These are phyloP conservation scores for Aspergillus brunneoviolaceus DNA, from an alignment of 2,329 filamentous ascomycete species.

Conservation along the genomic window DNA sequence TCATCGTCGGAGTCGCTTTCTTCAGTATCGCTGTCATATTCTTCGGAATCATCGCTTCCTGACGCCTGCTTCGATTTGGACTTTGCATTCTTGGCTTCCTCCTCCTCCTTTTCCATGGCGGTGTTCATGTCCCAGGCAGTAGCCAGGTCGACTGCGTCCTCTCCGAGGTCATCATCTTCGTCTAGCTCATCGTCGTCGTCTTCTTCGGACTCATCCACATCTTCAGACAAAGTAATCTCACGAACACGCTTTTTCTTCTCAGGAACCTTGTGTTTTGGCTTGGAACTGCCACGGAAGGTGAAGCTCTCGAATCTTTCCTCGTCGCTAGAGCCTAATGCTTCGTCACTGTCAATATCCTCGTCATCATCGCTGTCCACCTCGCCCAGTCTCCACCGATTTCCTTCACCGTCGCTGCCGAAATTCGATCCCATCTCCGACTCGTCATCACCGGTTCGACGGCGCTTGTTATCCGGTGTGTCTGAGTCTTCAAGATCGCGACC, in stretches of 20 bases:
- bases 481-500: conserved; percentile 45
- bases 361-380: conserved; percentile 66
- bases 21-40: conserved; percentile 44
- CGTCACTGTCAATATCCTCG: conserved; percentile 69
- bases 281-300: conserved; percentile 62
- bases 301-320: conserved; percentile 81
- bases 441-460: conserved; percentile 39
- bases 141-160: conserved; percentile 63
- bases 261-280: conserved; percentile 32
- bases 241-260: conserved; percentile 26
- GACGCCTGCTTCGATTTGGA: conserved; percentile 30
- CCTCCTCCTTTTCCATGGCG: conserved; percentile 41
- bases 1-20: conserved; percentile 50
- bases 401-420: conserved; percentile 79
- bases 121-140: conserved; percentile 59
- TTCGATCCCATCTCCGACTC: conserved; percentile 59
- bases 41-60: conserved; percentile 34
- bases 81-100: conserved; percentile 31
- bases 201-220: conserved; percentile 47
- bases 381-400: conserved; percentile 81
- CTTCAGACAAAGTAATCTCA: conserved; percentile 53
- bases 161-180: conserved; percentile 62
- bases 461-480: conserved; percentile 46
- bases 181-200: conserved; percentile 41
- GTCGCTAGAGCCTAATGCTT: conserved; percentile 86